Percentiles rank a stretch among this genome's conserved stretches.
Evolutionary conservation across 306 rosid species (phyloP).

Genomic region (Sicyos baderoa): DNA sequence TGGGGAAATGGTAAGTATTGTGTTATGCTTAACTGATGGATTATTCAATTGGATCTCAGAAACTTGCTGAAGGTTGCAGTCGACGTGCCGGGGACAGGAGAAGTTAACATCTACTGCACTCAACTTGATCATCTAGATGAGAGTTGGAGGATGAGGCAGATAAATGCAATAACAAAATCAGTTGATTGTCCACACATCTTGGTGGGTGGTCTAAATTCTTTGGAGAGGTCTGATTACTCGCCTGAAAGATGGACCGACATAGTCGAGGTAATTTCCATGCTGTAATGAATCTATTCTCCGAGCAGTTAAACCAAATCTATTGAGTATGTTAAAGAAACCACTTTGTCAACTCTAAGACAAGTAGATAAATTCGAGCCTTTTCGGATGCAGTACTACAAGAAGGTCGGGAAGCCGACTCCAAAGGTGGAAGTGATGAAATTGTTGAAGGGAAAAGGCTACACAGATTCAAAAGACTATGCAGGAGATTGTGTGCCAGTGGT

Average conservation of each 20-base stretch:
- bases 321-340: not conserved
- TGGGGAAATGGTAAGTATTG: not conserved
- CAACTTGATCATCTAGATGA: constrained; percentile 90
- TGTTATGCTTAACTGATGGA: not conserved
- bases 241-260: constrained; percentile 69
- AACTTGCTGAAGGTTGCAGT: constrained; percentile 70
- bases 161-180: constrained; percentile 50
- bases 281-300: not conserved
- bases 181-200: constrained; percentile 65
- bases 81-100: constrained; percentile 78
- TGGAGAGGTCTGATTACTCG: constrained; percentile 57
- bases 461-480: constrained; percentile 63
- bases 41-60: constrained; percentile 27
- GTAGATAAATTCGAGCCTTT: not conserved
- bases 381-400: constrained; percentile 54
- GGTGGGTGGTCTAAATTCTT: constrained; percentile 75
- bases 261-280: constrained; percentile 38
- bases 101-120: constrained; percentile 63
- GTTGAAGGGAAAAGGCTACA: constrained; percentile 57
- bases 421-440: constrained; percentile 69
- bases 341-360: not conserved
- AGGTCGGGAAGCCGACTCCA: constrained; percentile 77
- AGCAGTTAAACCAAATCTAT: not conserved
- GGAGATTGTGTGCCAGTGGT: constrained; percentile 81
- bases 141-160: constrained; percentile 89